Evolutionary conservation across 2,329 filamentous ascomycete genomes (phyloP), one percentile per base, ranked within the genome.

Genomic region (Botrytis elliptica): DNA sequence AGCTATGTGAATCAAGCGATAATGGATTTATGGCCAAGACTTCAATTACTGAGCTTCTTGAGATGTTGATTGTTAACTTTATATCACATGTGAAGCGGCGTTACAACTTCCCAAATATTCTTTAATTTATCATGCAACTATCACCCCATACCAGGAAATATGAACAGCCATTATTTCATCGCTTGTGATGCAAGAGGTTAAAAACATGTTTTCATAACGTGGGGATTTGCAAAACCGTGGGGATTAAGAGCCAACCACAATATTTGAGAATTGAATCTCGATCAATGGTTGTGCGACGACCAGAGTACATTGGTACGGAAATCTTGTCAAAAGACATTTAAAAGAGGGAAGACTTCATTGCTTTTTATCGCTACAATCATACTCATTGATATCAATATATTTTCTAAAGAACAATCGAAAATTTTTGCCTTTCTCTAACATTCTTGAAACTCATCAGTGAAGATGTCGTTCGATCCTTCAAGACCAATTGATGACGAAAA

Each of bases 401-500:
- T 29, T 38, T 36, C 20, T 0, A n/a, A n/a, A 7, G 38, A 25
- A 6, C 7, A 52, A 67, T 14, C 6, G 16, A 57, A 10, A 33
- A 33, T 10, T 52, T 52, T 44, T 7, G 22, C 9, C 16, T 29
- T 57, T 14, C 18, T 25, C 25, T 14, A 49, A 25, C 6, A 2
- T n/a, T 25, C 5, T 10, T 9, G 8, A 10, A 65, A 7, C 7
- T 25, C 29, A 16, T 65, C 9, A 42, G 18, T n/a, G 29, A 36
- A 3, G 5, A 68, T 68, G 65, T 68, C 65, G 9, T 68, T 68
- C 25, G 65, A 68, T 9, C 65, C 49, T 20, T 57, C 65, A 42
- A 68, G 49, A 42, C 65, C 65, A 7, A 68, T 68, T 33, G 65
- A 57, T 38, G 49, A 57, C 10, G 65, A 68, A 5, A 42, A 57